These are phyloP conservation scores for Hemileccinum impolitum DNA, from an alignment of 768 basidiomycete genomes.

Conservation along the genomic window DNA sequence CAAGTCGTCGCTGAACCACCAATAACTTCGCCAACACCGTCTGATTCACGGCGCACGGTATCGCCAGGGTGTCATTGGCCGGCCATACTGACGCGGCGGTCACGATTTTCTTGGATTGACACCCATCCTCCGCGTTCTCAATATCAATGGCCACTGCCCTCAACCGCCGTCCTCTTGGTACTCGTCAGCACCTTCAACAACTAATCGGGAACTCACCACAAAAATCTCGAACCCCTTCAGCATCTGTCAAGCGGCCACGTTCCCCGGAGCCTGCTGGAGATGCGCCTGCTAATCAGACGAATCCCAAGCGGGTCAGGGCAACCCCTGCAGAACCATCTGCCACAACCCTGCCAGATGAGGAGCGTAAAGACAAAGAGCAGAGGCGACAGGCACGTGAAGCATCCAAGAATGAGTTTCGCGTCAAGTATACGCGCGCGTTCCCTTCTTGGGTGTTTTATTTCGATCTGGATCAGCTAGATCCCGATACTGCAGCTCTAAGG, in stretches of 20 bases:
- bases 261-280: slow-evolving; percentile 48
- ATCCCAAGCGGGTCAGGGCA: slow-evolving; percentile 46
- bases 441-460: slow-evolving; percentile 84
- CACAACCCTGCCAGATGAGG: slow-evolving; percentile 31
- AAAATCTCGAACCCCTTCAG: slow-evolving; percentile 32
- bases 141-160: slow-evolving; percentile 40
- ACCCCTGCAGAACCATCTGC: slow-evolving; percentile 19
- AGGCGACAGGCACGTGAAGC: slow-evolving; percentile 50
- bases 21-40: slow-evolving; percentile 3
- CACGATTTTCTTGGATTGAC: slow-evolving; percentile 6
- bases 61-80: neutral
- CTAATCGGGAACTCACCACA: slow-evolving; percentile 33
- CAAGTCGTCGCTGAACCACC: slow-evolving; percentile 1
- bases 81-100: neutral
- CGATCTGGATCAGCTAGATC: slow-evolving; percentile 54
- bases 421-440: slow-evolving; percentile 85
- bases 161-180: slow-evolving; percentile 47
- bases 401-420: slow-evolving; percentile 67
- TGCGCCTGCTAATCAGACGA: slow-evolving; percentile 14
- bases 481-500: slow-evolving; percentile 33
- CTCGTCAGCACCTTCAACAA: slow-evolving; percentile 39
- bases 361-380: slow-evolving; percentile 45
- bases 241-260: slow-evolving; percentile 44
- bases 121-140: neutral
- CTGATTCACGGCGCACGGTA: neutral